A percentile compares a stretch with the other conserved stretches of the same genome.
Evolutionary conservation across 306 rosid genomes (phyloP).

Genomic region (Trifolium dubium): DNA sequence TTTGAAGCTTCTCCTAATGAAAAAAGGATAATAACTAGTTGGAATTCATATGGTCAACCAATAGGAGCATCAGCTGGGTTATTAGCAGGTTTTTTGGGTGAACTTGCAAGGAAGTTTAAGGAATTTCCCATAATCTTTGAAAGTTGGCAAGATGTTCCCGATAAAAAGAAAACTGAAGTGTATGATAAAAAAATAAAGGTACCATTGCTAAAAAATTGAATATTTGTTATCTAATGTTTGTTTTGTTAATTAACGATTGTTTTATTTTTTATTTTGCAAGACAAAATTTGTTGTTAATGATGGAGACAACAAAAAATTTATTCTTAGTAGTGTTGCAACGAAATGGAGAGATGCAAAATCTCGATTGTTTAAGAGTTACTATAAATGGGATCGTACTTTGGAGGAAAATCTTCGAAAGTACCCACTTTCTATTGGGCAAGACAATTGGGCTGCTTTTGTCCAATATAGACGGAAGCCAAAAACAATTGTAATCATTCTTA

Average conservation of each 20-base stretch:
- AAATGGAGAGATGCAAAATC: neutral
- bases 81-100: neutral
- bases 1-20: neutral
- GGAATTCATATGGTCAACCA: neutral
- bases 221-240: neutral
- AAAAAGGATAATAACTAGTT: neutral
- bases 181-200: neutral
- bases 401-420: no score
- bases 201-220: neutral
- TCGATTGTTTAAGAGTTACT: no score
- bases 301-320: neutral
- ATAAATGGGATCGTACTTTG: no score
- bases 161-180: neutral
- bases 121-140: neutral
- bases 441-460: no score
- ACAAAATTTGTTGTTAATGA: constrained; percentile 1
- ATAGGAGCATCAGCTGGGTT: neutral
- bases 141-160: neutral
- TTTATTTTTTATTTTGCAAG: neutral
- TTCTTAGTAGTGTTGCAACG: neutral
- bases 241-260: neutral
- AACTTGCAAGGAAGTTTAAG: neutral
- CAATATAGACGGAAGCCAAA: no score
- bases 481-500: neutral
- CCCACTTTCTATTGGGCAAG: no score